Evolutionary conservation across 306 rosid genomes (phyloP).

Genomic region (Abrus precatorius): DNA sequence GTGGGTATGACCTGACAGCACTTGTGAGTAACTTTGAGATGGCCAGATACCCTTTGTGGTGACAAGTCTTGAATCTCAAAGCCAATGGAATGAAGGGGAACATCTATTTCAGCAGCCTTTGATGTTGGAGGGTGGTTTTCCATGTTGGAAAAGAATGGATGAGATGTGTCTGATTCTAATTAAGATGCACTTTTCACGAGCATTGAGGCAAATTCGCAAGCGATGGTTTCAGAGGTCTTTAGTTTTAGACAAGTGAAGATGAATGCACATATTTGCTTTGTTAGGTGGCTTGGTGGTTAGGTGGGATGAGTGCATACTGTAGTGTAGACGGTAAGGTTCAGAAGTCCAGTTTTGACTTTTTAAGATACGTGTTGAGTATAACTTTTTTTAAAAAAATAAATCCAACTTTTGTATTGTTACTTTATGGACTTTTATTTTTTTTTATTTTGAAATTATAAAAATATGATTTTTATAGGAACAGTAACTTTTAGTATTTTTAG

Average conservation of each 20-base stretch:
- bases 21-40: constrained; percentile 62
- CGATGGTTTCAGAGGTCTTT: neutral
- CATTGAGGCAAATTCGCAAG: neutral
- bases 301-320: too few species aligned
- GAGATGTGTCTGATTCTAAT: neutral
- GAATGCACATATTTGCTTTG: too few species aligned
- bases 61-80: constrained; percentile 66
- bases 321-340: neutral
- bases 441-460: too few species aligned
- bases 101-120: constrained; percentile 63
- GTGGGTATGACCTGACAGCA: constrained; percentile 69
- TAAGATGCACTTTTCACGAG: neutral
- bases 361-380: too few species aligned
- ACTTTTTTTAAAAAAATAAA: too few species aligned
- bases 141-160: constrained; percentile 28
- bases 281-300: neutral
- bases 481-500: too few species aligned
- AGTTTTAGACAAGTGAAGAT: neutral
- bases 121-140: constrained; percentile 37
- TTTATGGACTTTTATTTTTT: too few species aligned
- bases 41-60: constrained; percentile 67
- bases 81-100: constrained; percentile 67
- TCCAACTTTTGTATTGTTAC: too few species aligned
- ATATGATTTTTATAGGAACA: too few species aligned
- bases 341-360: neutral